Evolutionary conservation across 257 asterid species (phyloP).

Genomic region (Solanum tarijense): DNA sequence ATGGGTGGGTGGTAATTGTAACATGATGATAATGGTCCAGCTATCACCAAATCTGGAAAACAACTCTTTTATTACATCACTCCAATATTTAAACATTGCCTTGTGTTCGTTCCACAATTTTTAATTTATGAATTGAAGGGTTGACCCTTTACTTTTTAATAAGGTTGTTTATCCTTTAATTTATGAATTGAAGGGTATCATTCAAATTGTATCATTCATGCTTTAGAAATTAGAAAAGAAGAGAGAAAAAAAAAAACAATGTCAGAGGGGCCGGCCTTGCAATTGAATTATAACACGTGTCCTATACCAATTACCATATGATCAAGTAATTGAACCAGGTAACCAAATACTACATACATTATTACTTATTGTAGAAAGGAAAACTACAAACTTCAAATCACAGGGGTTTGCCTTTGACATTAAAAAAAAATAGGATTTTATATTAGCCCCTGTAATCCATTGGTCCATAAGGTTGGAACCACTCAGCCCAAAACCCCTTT

Average conservation of each 20-base stretch:
- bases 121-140: not conserved
- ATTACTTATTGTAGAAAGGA: not conserved
- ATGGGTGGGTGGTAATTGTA: not conserved
- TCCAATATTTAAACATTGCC: not conserved
- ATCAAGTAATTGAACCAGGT: too few species aligned
- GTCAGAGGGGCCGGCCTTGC: too few species aligned
- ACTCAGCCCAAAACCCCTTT: constrained; percentile 23
- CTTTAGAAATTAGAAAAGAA: too few species aligned
- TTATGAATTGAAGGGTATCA: not conserved
- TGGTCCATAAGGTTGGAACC: constrained; percentile 45
- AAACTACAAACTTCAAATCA: not conserved
- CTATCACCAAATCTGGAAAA: not conserved
- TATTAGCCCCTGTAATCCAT: constrained; percentile 14
- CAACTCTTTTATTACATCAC: not conserved
- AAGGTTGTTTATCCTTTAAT: too few species aligned
- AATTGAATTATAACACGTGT: too few species aligned
- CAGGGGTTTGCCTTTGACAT: too few species aligned
- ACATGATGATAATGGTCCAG: not conserved
- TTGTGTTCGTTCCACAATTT: not conserved
- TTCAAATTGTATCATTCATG: too few species aligned
- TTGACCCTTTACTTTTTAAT: too few species aligned
- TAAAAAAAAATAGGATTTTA: not conserved
- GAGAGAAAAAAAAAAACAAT: too few species aligned
- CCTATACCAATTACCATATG: too few species aligned
- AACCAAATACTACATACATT: too few species aligned